Base-by-base conservation (phyloP, 345 rosid genomes). In the Sisymbrium irio region DNA sequence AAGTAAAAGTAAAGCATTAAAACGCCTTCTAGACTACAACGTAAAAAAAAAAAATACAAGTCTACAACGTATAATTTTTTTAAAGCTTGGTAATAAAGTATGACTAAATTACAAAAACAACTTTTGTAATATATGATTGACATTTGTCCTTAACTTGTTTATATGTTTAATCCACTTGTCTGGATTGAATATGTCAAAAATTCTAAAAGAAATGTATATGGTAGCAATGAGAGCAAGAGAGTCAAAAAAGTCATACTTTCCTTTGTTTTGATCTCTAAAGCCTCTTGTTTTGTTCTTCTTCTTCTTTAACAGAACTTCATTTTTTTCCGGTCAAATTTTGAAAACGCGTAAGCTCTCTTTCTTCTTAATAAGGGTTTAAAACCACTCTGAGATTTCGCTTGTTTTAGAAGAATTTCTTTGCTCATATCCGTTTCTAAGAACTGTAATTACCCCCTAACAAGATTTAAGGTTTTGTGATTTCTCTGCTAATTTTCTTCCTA, bases 261-360 rank as follows among this genome's bases (percentile, higher is more conserved):
- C 36, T 59, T 28, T 68, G 6, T 22, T 35, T 44, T 20, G 3
- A 25, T 71, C 58, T 71, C 54, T 44, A 32, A 44, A 72, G 69
- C 53, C 18, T 62, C 53, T 50, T 59, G 19, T 60, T 28, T 39
- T 36, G 11, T 62, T 71, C 37, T 35, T 39, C 67, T 37, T 20
- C 30, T 72, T 30, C 28, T 27, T 27, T 27, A 2, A 27, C 28
- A 27, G 35, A 45, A 4, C 33, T 45, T 55, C 36, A 10, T 11
- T 4, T 28, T 4, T 28, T 56, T 64, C 49, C 40, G n/a, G 77
- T 73, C 77, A 73, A 73, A n/a, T 2, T 5, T 59, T 45, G 32
- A 65, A 45, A 73, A 55, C 77, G 77, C 41, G 77, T 73, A 56
- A 56, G 50, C 32, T 55, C 47, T 73, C 39, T 64, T 53, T 15